phyloP scores from a whole-genome alignment of 2,329 filamentous ascomycete genomes.

The Parascedosporium putredinis region DNA sequence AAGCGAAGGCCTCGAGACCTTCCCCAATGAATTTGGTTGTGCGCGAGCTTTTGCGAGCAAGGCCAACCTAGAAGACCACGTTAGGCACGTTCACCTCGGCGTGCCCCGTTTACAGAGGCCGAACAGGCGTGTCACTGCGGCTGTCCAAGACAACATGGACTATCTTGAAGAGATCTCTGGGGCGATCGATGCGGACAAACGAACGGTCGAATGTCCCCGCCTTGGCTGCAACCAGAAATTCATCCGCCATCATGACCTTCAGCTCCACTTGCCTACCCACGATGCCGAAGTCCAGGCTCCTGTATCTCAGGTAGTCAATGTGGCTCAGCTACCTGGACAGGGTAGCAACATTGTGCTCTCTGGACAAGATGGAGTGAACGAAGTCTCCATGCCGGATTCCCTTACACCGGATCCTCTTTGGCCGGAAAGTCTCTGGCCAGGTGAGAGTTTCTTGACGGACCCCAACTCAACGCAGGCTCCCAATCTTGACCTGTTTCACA shows the following conservation, averaged over 20 bases:
- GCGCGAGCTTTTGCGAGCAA: slow-evolving; percentile 69
- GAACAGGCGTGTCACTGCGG: slow-evolving; percentile 15
- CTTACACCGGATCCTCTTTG: too few relatives aligned
- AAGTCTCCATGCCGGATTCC: too few relatives aligned
- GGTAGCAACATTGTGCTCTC: too few relatives aligned
- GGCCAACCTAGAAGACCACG: slow-evolving; percentile 69
- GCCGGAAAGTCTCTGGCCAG: too few relatives aligned
- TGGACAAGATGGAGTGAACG: too few relatives aligned
- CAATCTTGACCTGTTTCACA: too few relatives aligned
- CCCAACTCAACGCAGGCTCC: too few relatives aligned
- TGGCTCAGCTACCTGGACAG: too few relatives aligned
- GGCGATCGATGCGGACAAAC: slow-evolving; percentile 26
- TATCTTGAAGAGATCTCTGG: slow-evolving; percentile 34
- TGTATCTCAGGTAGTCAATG: slow-evolving; percentile 11
- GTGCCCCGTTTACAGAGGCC: slow-evolving; percentile 4
- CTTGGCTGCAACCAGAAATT: slow-evolving; percentile 35
- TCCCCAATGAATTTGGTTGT: slow-evolving; percentile 60
- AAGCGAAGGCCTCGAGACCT: slow-evolving; percentile 36
- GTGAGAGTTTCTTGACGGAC: too few relatives aligned
- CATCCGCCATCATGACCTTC: slow-evolving; percentile 38
- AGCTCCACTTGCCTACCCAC: slow-evolving; percentile 30
- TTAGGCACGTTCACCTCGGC: slow-evolving; percentile 66
- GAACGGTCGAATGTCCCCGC: slow-evolving; percentile 31
- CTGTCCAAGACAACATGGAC: slow-evolving; percentile 14
- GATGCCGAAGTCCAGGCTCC: slow-evolving; percentile 11